phyloP scores from a whole-genome alignment of 2,329 filamentous ascomycete genomes.

The Alternaria triticina region DNA sequence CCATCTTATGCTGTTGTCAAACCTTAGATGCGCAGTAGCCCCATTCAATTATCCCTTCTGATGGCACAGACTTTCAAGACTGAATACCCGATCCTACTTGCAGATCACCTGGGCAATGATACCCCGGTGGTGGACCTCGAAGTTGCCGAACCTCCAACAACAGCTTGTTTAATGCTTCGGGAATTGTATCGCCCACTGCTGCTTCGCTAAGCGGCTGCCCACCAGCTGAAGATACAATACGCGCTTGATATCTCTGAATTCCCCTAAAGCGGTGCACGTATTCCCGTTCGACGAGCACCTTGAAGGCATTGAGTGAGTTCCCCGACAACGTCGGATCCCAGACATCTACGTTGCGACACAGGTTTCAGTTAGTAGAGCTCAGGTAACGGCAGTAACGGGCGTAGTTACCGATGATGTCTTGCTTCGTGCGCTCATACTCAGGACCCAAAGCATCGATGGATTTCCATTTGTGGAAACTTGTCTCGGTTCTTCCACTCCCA shows the following conservation, averaged over 20 bases:
- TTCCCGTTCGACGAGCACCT: not conserved
- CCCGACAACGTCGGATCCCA: not conserved
- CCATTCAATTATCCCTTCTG: not conserved
- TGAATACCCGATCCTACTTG: not conserved
- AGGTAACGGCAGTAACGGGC: not conserved
- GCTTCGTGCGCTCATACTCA: not conserved
- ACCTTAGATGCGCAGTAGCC: not conserved
- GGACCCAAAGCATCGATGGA: not conserved
- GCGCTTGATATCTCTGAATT: not conserved
- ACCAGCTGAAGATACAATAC: not conserved
- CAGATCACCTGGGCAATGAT: not conserved
- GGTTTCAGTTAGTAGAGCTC: not conserved
- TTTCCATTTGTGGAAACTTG: not conserved
- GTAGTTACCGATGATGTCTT: not conserved
- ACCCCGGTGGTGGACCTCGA: not conserved
- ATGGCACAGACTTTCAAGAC: not conserved
- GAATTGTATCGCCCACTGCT: not conserved
- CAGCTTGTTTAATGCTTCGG: not conserved
- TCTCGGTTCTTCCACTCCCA: not conserved
- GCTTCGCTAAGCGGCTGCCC: not conserved
- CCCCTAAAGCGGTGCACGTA: not conserved
- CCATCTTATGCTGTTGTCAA: rapidly evolving
- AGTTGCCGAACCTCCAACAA: not conserved
- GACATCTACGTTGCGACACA: not conserved
- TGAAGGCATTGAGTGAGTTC: not conserved